A percentile compares a stretch with the other conserved stretches of the same genome.
phyloP scores from a whole-genome alignment of 2,329 filamentous ascomycete genomes.

The Periconia sp. region DNA sequence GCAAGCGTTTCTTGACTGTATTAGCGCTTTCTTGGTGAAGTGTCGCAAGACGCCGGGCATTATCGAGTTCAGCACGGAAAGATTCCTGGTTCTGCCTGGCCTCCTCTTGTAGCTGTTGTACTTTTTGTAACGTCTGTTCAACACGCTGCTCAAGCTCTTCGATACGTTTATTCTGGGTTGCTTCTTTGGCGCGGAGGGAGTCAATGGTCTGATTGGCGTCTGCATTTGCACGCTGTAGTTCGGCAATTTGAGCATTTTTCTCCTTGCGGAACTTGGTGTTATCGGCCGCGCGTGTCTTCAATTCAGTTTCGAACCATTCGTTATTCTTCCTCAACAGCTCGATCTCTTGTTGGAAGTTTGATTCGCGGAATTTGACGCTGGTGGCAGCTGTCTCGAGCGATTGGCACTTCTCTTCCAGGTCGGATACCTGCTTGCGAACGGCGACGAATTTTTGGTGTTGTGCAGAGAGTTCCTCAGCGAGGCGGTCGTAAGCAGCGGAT shows the following conservation, averaged over 20 bases:
- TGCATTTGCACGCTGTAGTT: constrained; percentile 85
- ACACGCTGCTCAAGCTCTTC: constrained; percentile 84
- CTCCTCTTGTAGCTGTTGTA: constrained; percentile 84
- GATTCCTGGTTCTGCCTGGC: constrained; percentile 81
- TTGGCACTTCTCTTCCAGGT: constrained; percentile 82
- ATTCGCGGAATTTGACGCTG: constrained; percentile 85
- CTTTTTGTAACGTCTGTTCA: constrained; percentile 77
- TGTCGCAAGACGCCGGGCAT: constrained; percentile 77
- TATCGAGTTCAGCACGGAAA: constrained; percentile 83
- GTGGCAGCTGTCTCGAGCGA: constrained; percentile 76
- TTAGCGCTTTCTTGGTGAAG: constrained; percentile 76
- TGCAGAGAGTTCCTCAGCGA: constrained; percentile 82
- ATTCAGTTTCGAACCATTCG: constrained; percentile 89
- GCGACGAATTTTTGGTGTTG: constrained; percentile 88
- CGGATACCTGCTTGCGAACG: constrained; percentile 77
- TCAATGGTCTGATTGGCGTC: constrained; percentile 79
- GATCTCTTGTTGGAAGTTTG: constrained; percentile 86
- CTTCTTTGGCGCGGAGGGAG: constrained; percentile 75
- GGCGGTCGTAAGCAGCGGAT: constrained; percentile 78
- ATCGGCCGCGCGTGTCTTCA: constrained; percentile 87
- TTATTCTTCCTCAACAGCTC: constrained; percentile 85
- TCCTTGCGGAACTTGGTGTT: constrained; percentile 91
- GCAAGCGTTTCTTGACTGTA: constrained; percentile 69
- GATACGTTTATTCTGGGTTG: constrained; percentile 76
- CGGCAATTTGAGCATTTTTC: constrained; percentile 84